Evolutionary conservation across 2,329 filamentous ascomycete species (phyloP).

Genomic region (Aspergillus neoniger): DNA sequence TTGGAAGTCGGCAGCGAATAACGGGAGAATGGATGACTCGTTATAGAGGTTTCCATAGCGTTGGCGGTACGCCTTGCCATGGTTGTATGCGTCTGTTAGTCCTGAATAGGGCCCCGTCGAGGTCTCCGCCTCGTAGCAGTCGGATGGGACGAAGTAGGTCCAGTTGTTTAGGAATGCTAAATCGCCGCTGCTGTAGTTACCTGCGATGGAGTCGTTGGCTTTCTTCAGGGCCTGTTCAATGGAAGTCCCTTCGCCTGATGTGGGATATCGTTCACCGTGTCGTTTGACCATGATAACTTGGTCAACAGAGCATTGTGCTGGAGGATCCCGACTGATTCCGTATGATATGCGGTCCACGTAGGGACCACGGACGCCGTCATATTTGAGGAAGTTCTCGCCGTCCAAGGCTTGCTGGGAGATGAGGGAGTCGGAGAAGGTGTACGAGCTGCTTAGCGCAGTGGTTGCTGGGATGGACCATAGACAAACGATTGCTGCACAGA

Average conservation of each 20-base stretch:
- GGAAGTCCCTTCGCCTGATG: slow-evolving; percentile 2
- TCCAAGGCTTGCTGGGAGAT: slow-evolving; percentile 17
- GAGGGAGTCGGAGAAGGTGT: neutral
- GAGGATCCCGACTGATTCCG: slow-evolving; percentile 24
- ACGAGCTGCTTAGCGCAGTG: neutral
- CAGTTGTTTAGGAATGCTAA: slow-evolving; percentile 25
- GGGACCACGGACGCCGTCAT: slow-evolving; percentile 24
- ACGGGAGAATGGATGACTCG: slow-evolving; percentile 15
- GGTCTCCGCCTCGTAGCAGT: slow-evolving; percentile 23
- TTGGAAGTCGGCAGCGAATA: slow-evolving; percentile 23
- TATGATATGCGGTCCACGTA: slow-evolving; percentile 20
- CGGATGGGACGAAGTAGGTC: slow-evolving; percentile 24
- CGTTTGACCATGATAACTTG: slow-evolving; percentile 28
- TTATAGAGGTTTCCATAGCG: slow-evolving; percentile 25
- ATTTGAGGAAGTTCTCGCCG: slow-evolving; percentile 23
- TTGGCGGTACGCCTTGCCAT: slow-evolving; percentile 22
- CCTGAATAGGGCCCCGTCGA: slow-evolving; percentile 23
- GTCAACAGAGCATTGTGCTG: slow-evolving; percentile 23
- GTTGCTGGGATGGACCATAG: neutral
- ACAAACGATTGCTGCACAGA: neutral
- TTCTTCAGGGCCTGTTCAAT: slow-evolving; percentile 21
- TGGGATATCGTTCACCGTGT: slow-evolving; percentile 28
- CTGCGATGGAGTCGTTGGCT: slow-evolving; percentile 9
- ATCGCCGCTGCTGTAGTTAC: slow-evolving; percentile 18
- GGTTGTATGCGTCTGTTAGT: slow-evolving; percentile 18